Conservation (phyloP, 306 rosid species). For the Astragalus membranaceus region DNA sequence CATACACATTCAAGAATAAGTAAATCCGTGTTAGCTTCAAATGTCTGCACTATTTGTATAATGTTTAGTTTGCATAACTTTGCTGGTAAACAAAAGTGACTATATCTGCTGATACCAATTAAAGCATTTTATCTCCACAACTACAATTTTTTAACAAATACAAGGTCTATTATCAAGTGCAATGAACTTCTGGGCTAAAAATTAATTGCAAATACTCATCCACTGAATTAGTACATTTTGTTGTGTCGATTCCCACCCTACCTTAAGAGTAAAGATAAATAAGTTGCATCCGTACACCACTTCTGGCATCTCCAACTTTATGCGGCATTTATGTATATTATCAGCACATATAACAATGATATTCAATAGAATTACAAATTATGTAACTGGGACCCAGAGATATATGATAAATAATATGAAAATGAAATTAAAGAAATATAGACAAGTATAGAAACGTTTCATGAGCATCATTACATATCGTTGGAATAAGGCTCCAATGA, state of each 20-base stretch:
- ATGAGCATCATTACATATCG: not conserved
- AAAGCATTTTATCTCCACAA: not conserved
- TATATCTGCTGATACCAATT: not conserved
- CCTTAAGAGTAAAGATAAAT: conserved; percentile 1
- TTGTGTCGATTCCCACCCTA: not conserved
- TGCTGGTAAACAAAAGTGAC: not conserved
- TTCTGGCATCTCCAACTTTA: conserved; percentile 16
- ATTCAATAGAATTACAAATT: not conserved
- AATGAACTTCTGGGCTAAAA: not conserved
- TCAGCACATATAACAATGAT: not conserved
- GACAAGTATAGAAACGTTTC: not conserved
- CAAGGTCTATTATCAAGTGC: not conserved
- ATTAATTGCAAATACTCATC: not conserved
- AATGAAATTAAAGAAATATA: conserved; percentile 1
- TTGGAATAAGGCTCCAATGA: not conserved
- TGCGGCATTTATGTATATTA: not conserved
- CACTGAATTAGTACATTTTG: not conserved
- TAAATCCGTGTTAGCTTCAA: conserved; percentile 1
- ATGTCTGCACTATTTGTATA: not conserved
- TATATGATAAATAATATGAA: not conserved
- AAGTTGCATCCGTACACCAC: conserved; percentile 1
- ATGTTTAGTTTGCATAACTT: not conserved
- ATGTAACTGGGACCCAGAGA: not conserved
- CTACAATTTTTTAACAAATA: conserved; percentile 3
- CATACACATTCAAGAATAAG: not conserved